A percentile compares a stretch with the other conserved stretches of the same genome.
Conservation (phyloP, 495 filamentous ascomycete species). For the Penicillium malachiteum region DNA sequence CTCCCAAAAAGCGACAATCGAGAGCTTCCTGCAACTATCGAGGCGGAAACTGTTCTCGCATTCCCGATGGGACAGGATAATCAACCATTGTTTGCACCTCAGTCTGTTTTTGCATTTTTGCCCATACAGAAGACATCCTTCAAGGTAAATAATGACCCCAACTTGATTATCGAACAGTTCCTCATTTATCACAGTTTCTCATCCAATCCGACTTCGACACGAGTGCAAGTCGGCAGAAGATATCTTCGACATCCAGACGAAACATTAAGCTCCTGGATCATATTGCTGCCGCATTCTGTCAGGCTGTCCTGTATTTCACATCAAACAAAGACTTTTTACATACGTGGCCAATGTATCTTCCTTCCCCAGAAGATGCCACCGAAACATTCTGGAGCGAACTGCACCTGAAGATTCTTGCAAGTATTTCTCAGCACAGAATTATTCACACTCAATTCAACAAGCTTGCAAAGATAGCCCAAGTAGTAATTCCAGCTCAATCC, state of each 20-base stretch:
- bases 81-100: neutral
- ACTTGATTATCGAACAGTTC: neutral
- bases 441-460: neutral
- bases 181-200: conserved; percentile 36
- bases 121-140: neutral
- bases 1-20: neutral
- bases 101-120: neutral
- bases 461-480: neutral
- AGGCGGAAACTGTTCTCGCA: conserved; percentile 35
- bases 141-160: neutral
- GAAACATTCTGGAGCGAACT: neutral
- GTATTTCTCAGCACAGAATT: neutral
- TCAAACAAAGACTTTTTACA: neutral
- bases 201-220: conserved; percentile 51
- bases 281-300: conserved; percentile 21
- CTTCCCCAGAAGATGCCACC: neutral
- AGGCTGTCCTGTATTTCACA: conserved; percentile 17
- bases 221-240: conserved; percentile 40
- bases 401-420: neutral
- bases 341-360: neutral
- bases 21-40: conserved; percentile 18
- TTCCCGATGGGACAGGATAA: conserved; percentile 29
- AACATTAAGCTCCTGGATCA: neutral
- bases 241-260: conserved; percentile 21
- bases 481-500: neutral